A percentile compares a stretch with the other conserved stretches of the same genome.
Conservation (phyloP, 2,329 filamentous ascomycete genomes). For the Aspergillus sp. region DNA sequence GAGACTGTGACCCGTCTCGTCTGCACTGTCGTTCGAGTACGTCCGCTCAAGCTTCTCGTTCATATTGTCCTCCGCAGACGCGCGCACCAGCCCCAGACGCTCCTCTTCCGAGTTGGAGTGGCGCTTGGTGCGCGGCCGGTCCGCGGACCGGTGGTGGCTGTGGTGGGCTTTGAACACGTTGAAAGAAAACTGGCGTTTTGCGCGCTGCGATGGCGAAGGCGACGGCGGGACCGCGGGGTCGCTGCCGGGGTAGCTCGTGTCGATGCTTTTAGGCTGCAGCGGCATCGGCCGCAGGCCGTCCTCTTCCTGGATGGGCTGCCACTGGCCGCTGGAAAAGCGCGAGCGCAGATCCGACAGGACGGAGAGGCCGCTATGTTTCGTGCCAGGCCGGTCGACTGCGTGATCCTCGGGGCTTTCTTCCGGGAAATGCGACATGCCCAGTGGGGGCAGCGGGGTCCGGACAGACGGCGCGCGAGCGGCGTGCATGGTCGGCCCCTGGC, state of each 20-base stretch:
- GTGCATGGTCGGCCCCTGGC: slow-evolving; percentile 40
- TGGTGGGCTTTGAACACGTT: slow-evolving; percentile 69
- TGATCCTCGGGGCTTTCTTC: slow-evolving; percentile 49
- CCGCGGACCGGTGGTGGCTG: slow-evolving; percentile 43
- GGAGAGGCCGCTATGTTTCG: slow-evolving; percentile 31
- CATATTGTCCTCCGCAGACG: slow-evolving; percentile 21
- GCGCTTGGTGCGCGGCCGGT: slow-evolving; percentile 20
- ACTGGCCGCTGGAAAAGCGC: slow-evolving; percentile 36
- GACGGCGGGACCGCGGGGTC: not conserved
- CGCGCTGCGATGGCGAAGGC: slow-evolving; percentile 20
- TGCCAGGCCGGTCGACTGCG: slow-evolving; percentile 28
- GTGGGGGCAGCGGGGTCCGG: slow-evolving; percentile 62
- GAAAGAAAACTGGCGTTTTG: slow-evolving; percentile 85
- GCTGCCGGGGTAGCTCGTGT: not conserved
- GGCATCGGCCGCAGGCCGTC: slow-evolving; percentile 22
- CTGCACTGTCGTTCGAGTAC: slow-evolving; percentile 17
- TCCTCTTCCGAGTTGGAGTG: slow-evolving; percentile 74
- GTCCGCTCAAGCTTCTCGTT: slow-evolving; percentile 31
- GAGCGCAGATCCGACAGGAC: slow-evolving; percentile 40
- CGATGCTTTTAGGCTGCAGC: not conserved
- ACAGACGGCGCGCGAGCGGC: slow-evolving; percentile 37
- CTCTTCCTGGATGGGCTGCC: slow-evolving; percentile 31
- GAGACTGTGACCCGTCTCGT: slow-evolving; percentile 5
- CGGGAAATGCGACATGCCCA: slow-evolving; percentile 86
- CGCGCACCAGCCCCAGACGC: slow-evolving; percentile 70